Base-by-base conservation (phyloP, 192 early-diverging fungal genomes). In the Backusella circina region DNA sequence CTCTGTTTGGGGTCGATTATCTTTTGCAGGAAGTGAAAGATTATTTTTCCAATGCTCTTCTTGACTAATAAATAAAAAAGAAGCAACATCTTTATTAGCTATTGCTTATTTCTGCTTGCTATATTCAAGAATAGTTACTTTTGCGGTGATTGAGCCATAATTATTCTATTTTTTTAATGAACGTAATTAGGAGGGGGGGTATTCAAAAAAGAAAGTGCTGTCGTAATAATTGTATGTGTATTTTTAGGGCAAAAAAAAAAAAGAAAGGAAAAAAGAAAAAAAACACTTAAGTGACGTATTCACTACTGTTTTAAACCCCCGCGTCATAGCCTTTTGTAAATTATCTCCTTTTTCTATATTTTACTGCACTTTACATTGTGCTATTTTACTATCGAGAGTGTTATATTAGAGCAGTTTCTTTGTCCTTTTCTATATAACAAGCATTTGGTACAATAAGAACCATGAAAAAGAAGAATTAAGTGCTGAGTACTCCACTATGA, bases 1-100 rank as follows among this genome's bases (percentile, higher is more conserved):
- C 77, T 94, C 93, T 64, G 97, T 99, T 84, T 99, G 93, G n/a
- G 95, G 95, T 39, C 98, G 90, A 70, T 78, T 84, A 84, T 99
- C 97, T 85, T 93, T 95, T 81, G 88, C 77, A 8, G 98, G 98
- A 50, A 92, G 86, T 36, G 79, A 83, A 51, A 98, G 84, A 70
- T 87, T 80, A 71, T 89, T 88, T 79, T 94, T 95, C 94, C 94
- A 96, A 70, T 85, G 86, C 70, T 89, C 90, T 71, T 90, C 89
- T 69, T 88, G 87, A 51, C 88, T 88, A 80, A 3, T 61, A 28
- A 28, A 28, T 3, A 51, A 61, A 9, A 12, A 28, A 61, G 26
- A 26, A 5, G 26, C 7, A 5, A 57, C 51, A 57, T 57, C 51
- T 57, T 57, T 51, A 23, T 47, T 47, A 1, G 44, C 6, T 47